Evolutionary conservation across 805 yeast genomes (phyloP).

Genomic region (Candida oleophila): DNA sequence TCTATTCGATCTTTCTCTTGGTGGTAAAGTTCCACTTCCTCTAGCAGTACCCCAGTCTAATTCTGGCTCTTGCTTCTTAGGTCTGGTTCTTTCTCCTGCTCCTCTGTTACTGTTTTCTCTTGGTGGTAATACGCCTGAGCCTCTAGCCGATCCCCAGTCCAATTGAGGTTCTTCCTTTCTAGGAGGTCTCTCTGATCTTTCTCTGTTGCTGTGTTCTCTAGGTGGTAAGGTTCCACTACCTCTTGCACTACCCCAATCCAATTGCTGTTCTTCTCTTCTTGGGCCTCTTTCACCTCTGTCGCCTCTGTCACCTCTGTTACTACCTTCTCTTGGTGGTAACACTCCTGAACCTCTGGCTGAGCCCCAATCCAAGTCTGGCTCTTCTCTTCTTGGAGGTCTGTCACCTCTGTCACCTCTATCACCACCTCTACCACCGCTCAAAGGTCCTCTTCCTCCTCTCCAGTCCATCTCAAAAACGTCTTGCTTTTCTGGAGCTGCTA

Average conservation of each 20-base stretch:
- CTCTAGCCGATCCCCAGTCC: conserved; percentile 57
- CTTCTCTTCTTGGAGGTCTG: conserved; percentile 31
- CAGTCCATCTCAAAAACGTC: conserved; percentile 48
- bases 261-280: conserved; percentile 52
- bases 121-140: conserved; percentile 19
- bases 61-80: conserved; percentile 37
- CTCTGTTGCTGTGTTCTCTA: conserved; percentile 24
- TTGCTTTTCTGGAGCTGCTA: conserved; percentile 56
- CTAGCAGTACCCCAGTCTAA: conserved; percentile 44
- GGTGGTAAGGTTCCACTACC: conserved; percentile 33
- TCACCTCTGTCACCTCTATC: conserved; percentile 18
- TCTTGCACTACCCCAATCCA: conserved; percentile 60
- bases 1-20: conserved; percentile 26
- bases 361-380: conserved; percentile 49
- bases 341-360: conserved; percentile 34
- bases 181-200: conserved; percentile 19
- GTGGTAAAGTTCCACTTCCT: conserved; percentile 29
- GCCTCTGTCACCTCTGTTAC: conserved; percentile 25
- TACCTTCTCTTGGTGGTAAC: conserved; percentile 33
- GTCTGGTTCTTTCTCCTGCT: conserved; percentile 20
- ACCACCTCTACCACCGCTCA: conserved; percentile 14
- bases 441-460: conserved; percentile 33
- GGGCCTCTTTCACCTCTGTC: conserved; percentile 22
- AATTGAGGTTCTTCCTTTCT: conserved; percentile 54
- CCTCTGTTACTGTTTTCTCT: conserved; percentile 17